Evolutionary conservation across 768 basidiomycete species (phyloP).

Genomic region (Serendipita sp.): DNA sequence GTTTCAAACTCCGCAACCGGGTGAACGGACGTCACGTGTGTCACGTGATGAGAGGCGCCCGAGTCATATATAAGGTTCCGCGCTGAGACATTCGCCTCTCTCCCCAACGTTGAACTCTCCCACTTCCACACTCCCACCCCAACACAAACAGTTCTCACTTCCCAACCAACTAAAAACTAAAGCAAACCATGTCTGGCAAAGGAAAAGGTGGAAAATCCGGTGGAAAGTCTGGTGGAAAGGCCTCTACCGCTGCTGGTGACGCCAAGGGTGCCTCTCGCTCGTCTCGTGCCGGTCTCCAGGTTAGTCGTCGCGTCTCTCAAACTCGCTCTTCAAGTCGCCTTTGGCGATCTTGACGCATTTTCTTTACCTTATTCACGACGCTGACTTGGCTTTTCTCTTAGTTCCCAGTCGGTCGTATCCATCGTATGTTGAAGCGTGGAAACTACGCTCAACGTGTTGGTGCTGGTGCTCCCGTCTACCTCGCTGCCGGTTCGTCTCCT

Average conservation of each 20-base stretch:
- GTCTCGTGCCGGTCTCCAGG: constrained; percentile 61
- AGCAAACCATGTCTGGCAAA: constrained; percentile 26
- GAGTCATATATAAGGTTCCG: too few relatives aligned
- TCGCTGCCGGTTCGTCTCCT: constrained; percentile 28
- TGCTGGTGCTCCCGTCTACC: constrained; percentile 61
- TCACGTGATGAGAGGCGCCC: too few relatives aligned
- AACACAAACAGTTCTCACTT: background rate
- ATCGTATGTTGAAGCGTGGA: constrained; percentile 73
- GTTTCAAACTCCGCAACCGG: too few relatives aligned
- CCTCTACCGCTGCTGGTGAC: constrained; percentile 23
- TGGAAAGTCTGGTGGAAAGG: constrained; percentile 49
- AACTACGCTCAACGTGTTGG: constrained; percentile 82
- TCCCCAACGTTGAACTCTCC: too few relatives aligned
- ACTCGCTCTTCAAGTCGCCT: background rate
- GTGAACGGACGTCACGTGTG: too few relatives aligned
- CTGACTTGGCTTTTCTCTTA: constrained; percentile 14
- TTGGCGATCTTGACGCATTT: too few relatives aligned
- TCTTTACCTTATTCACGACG: too few relatives aligned
- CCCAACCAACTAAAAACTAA: background rate
- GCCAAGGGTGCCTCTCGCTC: constrained; percentile 51
- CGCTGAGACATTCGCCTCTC: too few relatives aligned
- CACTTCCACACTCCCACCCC: background rate
- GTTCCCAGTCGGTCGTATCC: constrained; percentile 86
- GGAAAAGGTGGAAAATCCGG: constrained; percentile 13
- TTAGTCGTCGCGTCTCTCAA: constrained; percentile 17